A percentile compares a stretch with the other conserved stretches of the same genome.
Evolutionary conservation across 1,139 yeast species (phyloP).

Genomic region (Pneumocystis wakefieldiae): DNA sequence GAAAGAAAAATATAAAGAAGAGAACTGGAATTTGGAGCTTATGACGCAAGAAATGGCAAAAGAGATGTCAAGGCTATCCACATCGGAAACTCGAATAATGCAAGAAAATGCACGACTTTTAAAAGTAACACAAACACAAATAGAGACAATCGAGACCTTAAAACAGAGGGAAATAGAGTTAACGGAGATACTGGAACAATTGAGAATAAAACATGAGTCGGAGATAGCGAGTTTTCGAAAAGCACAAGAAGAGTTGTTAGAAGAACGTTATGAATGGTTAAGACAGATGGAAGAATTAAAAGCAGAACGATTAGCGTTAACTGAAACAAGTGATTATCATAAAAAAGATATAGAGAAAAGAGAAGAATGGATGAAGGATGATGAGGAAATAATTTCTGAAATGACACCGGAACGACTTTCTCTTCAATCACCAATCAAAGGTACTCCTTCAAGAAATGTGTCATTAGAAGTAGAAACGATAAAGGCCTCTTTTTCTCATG

Average conservation of each 20-base stretch:
- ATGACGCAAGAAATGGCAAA: constrained; percentile 34
- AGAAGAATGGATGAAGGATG: constrained; percentile 1
- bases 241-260: constrained; percentile 1
- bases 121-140: not conserved
- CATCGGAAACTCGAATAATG: not conserved
- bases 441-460: constrained; percentile 35
- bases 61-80: constrained; percentile 12
- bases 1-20: constrained; percentile 41
- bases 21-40: constrained; percentile 66
- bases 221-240: constrained; percentile 1
- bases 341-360: constrained; percentile 10
- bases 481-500: constrained; percentile 48
- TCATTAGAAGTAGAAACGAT: constrained; percentile 55
- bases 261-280: constrained; percentile 16
- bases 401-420: constrained; percentile 23
- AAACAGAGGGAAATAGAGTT: constrained; percentile 21
- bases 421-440: constrained; percentile 30
- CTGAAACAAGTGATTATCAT: constrained; percentile 11
- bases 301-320: constrained; percentile 13
- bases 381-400: constrained; percentile 3
- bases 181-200: constrained; percentile 18
- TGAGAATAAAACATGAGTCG: constrained; percentile 13
- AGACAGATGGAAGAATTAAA: constrained; percentile 14
- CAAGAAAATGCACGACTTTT: not conserved
- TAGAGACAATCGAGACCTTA: constrained; percentile 23